Evolutionary conservation across 1,139 yeast species (phyloP), one percentile per base, ranked within the genome.

Genomic region (Sugiyamaella japonica): DNA sequence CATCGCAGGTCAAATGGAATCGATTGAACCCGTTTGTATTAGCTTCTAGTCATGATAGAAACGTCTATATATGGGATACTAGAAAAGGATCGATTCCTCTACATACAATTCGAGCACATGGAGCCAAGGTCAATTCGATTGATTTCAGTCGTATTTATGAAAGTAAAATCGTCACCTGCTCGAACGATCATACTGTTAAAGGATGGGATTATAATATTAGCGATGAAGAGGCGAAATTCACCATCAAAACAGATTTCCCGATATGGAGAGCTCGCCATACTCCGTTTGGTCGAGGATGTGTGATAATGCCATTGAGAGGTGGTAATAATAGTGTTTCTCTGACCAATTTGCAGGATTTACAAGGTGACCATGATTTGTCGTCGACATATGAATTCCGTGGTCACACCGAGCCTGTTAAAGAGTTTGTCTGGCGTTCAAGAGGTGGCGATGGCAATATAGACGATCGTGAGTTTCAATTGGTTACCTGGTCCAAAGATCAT

Each of bases 1-100:
- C 97, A 0, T 84, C 95, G 0, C 98, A 91, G 68, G 97, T 90
- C 13, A 90, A 91, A 69, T 93, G 98, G 98, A 89, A 86, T 66
- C 83, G 83, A 60, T 76, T 78, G 50, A 85, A 91, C 64, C 83
- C 90, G 1, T 79, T 85, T 65, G 80, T 90, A 45, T 68, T 93
- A 34, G 97, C 97, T 0, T 85, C 95, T 0, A 79, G 95, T 23
- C 99, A 93, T 66, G 96, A 89, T 64, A 82, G 85, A 63, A 78
- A 83, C 48, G 80, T 91, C 48, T 83, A 84, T 59, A 74, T 93
- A 0, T 93, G 99, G 99, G 99, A 93, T 69, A 73, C 83, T 5
- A 75, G 99, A 57, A 85, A 84, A 63, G 95, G 96, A 5, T 85
- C 95, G 0, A 69, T 78, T 7, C 98, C 98, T 0, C 65, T 91